Base-by-base conservation (phyloP, 306 rosid genomes). In the Quercus agrifolia region DNA sequence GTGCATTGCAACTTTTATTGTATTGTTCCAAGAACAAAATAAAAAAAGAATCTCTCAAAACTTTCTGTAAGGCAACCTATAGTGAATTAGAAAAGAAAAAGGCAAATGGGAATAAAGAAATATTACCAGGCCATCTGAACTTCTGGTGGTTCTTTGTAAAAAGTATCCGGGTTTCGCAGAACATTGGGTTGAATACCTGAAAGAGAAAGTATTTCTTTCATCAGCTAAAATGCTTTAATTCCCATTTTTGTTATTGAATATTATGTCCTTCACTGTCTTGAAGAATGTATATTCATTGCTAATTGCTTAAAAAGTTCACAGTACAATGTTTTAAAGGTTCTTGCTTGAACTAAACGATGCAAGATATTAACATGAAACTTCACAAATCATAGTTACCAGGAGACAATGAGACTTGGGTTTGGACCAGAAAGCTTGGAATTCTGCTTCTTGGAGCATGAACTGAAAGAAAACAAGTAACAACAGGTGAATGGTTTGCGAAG, bases 401-500 rank as follows among this genome's bases (percentile, higher is more conserved):
- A 21, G 21, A 75, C 75, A 84, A 56, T 1, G 70, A 77, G 61
- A 78, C 15, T 15, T 72, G 91, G 83, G 71, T 74, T 77, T 30
- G 59, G 83, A 18, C 84, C 78, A 78, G 79, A 74, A 72, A 83
- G 79, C 77, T 77, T 78, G 25, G 91, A 85, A 83, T 71, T 18
- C 52, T 25, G 80, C 27, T 27, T 87, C 80, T 86, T 77, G 5
- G 78, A 79, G 76, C 79, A 49, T 11, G 80, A 72, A 69, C 74
- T 76, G 70, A 74, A 77, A 73, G 91, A 82, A 55, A 82, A 77
- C 78, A 83, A 52, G 72, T 11, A 67, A 74, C 54, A 78, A 70
- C 82, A 79, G 19, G 76, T 2, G 58, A 82, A 31, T 64, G 88
- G 88, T 59, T 80, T 92, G 46, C 90, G 82, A 79, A 81, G 79